phyloP scores from a whole-genome alignment of 2,329 filamentous ascomycete species.

The Colletotrichum siamense region DNA sequence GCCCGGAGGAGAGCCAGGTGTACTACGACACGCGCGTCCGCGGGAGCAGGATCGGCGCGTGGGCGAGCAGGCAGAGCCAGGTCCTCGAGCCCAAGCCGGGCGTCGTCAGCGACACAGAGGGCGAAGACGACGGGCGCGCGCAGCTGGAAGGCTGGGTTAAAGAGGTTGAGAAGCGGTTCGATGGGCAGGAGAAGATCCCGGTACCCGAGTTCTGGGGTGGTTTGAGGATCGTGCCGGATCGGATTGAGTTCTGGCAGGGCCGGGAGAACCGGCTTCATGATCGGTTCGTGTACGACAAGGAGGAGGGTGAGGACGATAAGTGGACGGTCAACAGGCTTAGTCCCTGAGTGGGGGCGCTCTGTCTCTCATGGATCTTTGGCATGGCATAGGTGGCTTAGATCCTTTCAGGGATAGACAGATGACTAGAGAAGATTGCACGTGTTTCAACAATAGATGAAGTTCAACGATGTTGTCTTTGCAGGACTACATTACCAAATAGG shows the following conservation, averaged over 20 bases:
- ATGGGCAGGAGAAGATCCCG: constrained; percentile 79
- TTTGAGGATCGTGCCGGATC: constrained; percentile 81
- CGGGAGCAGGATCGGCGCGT: constrained; percentile 86
- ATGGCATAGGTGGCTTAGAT: not conserved
- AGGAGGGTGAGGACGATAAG: constrained; percentile 47
- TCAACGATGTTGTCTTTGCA: not conserved
- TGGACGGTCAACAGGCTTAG: constrained; percentile 79
- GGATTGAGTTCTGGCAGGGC: constrained; percentile 96
- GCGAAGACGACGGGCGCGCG: constrained; percentile 69
- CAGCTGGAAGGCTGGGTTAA: constrained; percentile 79
- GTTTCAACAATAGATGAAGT: not conserved
- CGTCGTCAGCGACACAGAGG: constrained; percentile 29
- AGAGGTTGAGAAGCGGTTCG: constrained; percentile 78
- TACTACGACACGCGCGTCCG: constrained; percentile 75
- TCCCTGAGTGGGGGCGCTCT: constrained; percentile 52
- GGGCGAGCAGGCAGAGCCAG: constrained; percentile 89
- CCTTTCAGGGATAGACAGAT: not conserved
- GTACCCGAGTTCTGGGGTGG: constrained; percentile 97
- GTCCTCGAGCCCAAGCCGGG: constrained; percentile 61
- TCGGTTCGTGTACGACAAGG: constrained; percentile 83
- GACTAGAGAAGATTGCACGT: not conserved
- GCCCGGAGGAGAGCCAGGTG: constrained; percentile 71
- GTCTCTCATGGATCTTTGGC: not conserved
- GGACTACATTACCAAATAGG: constrained; percentile 19
- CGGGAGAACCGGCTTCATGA: constrained; percentile 90